Evolutionary conservation across 1,284 basidiomycete species (phyloP).

Genomic region (Anthracocystis setariae): DNA sequence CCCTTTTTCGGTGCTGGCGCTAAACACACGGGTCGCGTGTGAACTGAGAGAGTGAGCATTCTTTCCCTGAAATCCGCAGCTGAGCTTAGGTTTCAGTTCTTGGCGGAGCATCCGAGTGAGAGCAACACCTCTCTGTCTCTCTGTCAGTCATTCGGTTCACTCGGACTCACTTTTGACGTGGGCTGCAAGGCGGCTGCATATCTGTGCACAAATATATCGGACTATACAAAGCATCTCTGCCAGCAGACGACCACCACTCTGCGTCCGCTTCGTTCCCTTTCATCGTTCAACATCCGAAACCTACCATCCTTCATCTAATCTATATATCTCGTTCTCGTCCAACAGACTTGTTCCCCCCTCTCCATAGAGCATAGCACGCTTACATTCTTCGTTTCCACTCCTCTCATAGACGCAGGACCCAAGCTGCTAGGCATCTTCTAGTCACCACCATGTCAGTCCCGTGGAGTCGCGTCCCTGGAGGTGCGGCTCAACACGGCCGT

Average conservation of each 20-base stretch:
- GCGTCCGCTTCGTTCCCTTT: too few relatives aligned
- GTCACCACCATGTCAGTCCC: constrained; percentile 41
- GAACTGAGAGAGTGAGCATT: too few relatives aligned
- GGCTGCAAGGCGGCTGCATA: constrained; percentile 18
- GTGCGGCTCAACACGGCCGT: constrained; percentile 1
- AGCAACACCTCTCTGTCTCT: background rate
- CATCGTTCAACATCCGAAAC: background rate
- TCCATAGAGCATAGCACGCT: background rate
- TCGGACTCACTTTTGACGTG: background rate
- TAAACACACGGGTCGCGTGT: background rate
- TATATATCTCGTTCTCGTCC: too few relatives aligned
- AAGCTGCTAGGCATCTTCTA: background rate
- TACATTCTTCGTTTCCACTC: background rate
- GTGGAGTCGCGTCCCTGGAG: constrained; percentile 42
- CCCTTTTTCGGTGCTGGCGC: background rate
- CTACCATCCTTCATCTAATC: too few relatives aligned
- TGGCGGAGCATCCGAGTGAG: background rate
- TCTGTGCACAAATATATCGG: constrained; percentile 3
- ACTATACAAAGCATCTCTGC: background rate
- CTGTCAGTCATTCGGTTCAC: too few relatives aligned
- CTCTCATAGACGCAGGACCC: background rate
- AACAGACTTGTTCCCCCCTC: too few relatives aligned
- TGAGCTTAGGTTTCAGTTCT: background rate
- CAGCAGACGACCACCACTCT: background rate
- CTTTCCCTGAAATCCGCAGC: background rate